A percentile compares a stretch with the other conserved stretches of the same genome.
These are phyloP conservation scores for Aspergillus melleus DNA, from an alignment of 2,329 filamentous ascomycete genomes.

Conservation along the genomic window DNA sequence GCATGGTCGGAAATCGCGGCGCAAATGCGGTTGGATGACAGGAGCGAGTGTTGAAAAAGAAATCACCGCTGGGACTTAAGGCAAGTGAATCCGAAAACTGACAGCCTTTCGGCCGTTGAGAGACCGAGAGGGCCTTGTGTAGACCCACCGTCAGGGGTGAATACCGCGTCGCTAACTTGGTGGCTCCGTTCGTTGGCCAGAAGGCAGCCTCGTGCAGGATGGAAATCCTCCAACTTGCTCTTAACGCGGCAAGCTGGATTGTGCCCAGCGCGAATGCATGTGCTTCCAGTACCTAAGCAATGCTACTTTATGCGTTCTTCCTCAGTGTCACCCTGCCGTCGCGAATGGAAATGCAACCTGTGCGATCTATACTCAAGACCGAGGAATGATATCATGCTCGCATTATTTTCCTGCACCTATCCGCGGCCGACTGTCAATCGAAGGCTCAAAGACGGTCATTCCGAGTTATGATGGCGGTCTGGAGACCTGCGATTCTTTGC, in stretches of 20 bases:
- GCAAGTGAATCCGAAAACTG: background rate
- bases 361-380: conserved; percentile 5
- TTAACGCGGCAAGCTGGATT: background rate
- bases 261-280: background rate
- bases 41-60: background rate
- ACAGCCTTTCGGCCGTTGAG: background rate
- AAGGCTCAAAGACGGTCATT: conserved; percentile 2
- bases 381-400: conserved; percentile 15
- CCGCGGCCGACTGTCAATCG: conserved; percentile 9
- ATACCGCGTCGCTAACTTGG: background rate
- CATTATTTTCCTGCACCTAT: conserved; percentile 17
- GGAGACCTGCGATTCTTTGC: conserved; percentile 8
- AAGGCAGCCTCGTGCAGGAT: conserved; percentile 10
- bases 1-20: background rate
- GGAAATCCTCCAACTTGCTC: background rate
- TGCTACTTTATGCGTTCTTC: background rate
- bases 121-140: background rate
- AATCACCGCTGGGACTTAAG: background rate
- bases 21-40: background rate
- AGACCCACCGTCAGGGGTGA: background rate
- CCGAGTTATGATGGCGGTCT: conserved; percentile 7
- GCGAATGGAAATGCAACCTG: conserved; percentile 8
- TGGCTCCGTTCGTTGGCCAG: background rate
- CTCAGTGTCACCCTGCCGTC: conserved; percentile 10
- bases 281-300: background rate